A percentile compares a stretch with the other conserved stretches of the same genome.
phyloP scores from a whole-genome alignment of 176 grass and related monocot genomes.

The Dendrocalamus sinicus region DNA sequence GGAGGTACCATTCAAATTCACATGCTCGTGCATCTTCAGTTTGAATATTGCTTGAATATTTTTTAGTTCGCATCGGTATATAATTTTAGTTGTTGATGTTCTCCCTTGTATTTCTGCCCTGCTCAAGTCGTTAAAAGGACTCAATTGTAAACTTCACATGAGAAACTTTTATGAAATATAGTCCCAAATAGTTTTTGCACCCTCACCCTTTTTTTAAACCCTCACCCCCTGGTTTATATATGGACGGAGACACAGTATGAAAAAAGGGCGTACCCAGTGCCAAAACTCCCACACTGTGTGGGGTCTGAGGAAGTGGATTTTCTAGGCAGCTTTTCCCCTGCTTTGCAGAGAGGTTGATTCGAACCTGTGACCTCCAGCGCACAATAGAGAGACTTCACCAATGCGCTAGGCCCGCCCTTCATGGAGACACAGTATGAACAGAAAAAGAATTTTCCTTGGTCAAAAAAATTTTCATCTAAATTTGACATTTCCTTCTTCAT shows the following conservation, averaged over 20 bases:
- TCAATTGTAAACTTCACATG: not conserved
- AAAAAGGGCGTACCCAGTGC: too few species aligned
- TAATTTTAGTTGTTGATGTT: constrained; percentile 2
- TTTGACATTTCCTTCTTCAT: not conserved
- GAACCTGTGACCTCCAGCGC: too few species aligned
- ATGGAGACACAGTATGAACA: not conserved
- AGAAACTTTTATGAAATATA: not conserved
- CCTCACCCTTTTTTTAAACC: not conserved
- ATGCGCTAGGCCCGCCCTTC: too few species aligned
- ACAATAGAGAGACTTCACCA: too few species aligned
- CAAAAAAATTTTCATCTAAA: not conserved
- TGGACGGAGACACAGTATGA: not conserved
- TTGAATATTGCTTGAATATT: constrained; percentile 2
- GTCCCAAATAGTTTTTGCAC: not conserved
- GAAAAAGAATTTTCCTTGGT: not conserved
- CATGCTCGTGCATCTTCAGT: constrained; percentile 25
- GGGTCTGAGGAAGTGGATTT: too few species aligned
- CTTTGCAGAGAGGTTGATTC: too few species aligned
- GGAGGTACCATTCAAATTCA: not conserved
- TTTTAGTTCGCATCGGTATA: not conserved
- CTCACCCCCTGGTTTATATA: not conserved
- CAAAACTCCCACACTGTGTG: too few species aligned
- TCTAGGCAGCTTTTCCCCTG: too few species aligned
- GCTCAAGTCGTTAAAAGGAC: not conserved
- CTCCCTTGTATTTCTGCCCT: not conserved